Evolutionary conservation across 2,329 filamentous ascomycete species (phyloP), one percentile per base, ranked within the genome.

Genomic region (Diatrype stigma): DNA sequence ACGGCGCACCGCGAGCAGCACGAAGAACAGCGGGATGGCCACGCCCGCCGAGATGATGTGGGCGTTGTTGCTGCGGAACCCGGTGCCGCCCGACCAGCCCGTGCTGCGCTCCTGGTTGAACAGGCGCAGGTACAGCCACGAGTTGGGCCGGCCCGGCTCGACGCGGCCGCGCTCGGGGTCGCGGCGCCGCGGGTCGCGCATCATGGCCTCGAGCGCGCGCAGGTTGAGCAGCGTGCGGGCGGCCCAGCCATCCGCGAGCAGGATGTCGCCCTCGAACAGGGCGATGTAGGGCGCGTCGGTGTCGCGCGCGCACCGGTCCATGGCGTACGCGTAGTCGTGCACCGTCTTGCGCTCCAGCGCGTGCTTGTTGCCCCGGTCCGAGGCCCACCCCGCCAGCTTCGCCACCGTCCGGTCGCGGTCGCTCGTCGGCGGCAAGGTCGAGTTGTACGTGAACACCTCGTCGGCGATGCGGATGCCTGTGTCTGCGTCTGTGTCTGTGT

Each of bases 41-140:
- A 66, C 60, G 1, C 51, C 59, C 7, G 58, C 46, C 17, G 63
- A 63, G 47, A 66, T 63, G 22, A 64, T 26, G 50, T 65, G 63
- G 8, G 59, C 58, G 37, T 66, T 65, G 38, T 66, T 66, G 37
- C 56, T 61, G 22, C 48, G 48, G 46, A 66, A 65, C n/a, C 63
- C 62, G 28, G 60, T 59, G 3, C 64, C 63, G 16, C 64, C 64
- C 1, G 55, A 56, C 64, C 64, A 66, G 11, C 64, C 64, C 30
- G 52, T 55, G 45, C 62, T 65, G 34, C 64, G 58, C 40, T 66
- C 64, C 47, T 66, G 64, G 52, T 63, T 66, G 51, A 66, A 66
- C 19, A 66, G 51, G 30, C 64, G 63, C 19, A 66, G 46, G 46
- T 66, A 66, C 7, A 66, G 52, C 64, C 64, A 66, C 28, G 56